Conservation (phyloP, 1,139 yeast genomes). For the Nematodospora anomalae region DNA sequence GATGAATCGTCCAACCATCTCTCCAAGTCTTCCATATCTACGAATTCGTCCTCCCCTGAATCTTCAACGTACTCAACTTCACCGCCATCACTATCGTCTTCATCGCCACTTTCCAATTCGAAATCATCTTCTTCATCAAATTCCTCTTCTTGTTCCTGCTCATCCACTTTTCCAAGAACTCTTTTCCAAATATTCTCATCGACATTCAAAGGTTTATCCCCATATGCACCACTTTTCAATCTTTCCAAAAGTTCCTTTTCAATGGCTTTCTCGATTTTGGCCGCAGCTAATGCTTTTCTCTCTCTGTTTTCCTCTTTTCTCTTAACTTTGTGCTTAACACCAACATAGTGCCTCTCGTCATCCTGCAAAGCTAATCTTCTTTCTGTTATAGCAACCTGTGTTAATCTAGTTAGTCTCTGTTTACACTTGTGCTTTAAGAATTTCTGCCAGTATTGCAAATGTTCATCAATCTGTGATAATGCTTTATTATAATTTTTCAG, state of each 20-base stretch:
- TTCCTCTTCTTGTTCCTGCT: slow-evolving; percentile 57
- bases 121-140: slow-evolving; percentile 63
- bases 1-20: slow-evolving; percentile 80
- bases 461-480: slow-evolving; percentile 80
- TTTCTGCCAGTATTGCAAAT: slow-evolving; percentile 89
- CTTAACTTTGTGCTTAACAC: slow-evolving; percentile 89
- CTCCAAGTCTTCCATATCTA: slow-evolving; percentile 88
- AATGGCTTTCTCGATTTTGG: slow-evolving; percentile 92
- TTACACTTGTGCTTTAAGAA: slow-evolving; percentile 90
- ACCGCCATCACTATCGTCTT: slow-evolving; percentile 67
- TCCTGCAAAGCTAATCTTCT: slow-evolving; percentile 88
- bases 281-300: slow-evolving; percentile 94
- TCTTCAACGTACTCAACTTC: slow-evolving; percentile 86
- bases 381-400: slow-evolving; percentile 96
- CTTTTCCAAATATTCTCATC: slow-evolving; percentile 95
- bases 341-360: slow-evolving; percentile 90
- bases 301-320: slow-evolving; percentile 93
- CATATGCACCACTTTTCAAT: slow-evolving; percentile 96
- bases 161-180: slow-evolving; percentile 76
- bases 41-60: slow-evolving; percentile 83
- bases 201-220: slow-evolving; percentile 94
- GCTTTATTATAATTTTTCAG: slow-evolving; percentile 89
- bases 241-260: slow-evolving; percentile 93
- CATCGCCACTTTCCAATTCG: slow-evolving; percentile 55
- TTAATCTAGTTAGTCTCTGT: slow-evolving; percentile 89